These are phyloP conservation scores for Vicia sativa DNA, from an alignment of 306 rosid species.

Conservation along the genomic window DNA sequence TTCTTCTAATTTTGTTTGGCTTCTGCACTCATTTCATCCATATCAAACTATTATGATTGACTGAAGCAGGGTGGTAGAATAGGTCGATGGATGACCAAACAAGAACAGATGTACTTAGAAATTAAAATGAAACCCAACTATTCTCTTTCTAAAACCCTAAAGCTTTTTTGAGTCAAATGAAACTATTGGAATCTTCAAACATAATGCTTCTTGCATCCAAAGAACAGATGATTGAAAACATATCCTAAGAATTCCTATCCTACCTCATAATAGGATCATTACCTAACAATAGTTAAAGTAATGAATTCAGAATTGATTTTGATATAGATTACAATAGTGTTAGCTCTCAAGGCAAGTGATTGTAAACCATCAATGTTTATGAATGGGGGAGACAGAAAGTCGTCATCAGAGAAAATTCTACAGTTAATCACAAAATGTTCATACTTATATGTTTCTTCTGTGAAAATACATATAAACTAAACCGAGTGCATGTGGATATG, in stretches of 20 bases:
- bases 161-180: not conserved
- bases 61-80: too few species aligned
- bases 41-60: too few species aligned
- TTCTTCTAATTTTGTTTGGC: too few species aligned
- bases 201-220: not conserved
- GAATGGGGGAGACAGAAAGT: not conserved
- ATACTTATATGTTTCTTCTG: not conserved
- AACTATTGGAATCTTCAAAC: not conserved
- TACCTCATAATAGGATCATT: not conserved
- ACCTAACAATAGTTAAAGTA: too few species aligned
- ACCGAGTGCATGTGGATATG: not conserved
- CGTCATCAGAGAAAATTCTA: not conserved
- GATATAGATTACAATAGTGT: not conserved
- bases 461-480: slow-evolving; percentile 5
- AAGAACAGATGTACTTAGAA: too few species aligned
- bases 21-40: too few species aligned
- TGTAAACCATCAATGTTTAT: not conserved
- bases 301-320: too few species aligned
- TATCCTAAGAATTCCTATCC: not conserved
- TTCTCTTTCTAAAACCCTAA: too few species aligned
- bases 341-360: not conserved
- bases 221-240: not conserved
- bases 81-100: too few species aligned
- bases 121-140: too few species aligned
- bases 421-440: not conserved